These are phyloP conservation scores for Microthyrium microscopicum DNA, from an alignment of 2,329 filamentous ascomycete species.

Conservation along the genomic window DNA sequence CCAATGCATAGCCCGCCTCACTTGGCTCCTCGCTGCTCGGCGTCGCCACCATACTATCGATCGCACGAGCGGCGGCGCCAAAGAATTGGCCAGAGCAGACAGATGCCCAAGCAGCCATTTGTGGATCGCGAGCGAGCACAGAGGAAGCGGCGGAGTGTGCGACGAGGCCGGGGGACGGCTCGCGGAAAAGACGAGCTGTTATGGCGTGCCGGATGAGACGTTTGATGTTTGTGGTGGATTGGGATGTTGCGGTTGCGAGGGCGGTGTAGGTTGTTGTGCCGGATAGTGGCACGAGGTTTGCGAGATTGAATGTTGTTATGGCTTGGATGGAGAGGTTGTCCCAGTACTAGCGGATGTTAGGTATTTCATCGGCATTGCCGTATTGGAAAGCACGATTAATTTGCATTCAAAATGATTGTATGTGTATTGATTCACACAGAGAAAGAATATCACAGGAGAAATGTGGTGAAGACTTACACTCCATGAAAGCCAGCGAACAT, in stretches of 20 bases:
- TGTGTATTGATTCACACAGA: too few species aligned
- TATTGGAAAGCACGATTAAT: too few species aligned
- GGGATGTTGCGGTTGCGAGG: conserved; percentile 14
- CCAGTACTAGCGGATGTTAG: conserved; percentile 6
- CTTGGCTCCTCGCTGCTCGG: conserved; percentile 14
- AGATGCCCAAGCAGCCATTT: conserved; percentile 7
- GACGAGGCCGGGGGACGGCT: conserved; percentile 6
- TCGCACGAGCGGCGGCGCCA: conserved; percentile 2
- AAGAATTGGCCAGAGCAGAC: conserved; percentile 7
- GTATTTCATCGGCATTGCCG: too few species aligned
- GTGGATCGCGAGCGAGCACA: conserved; percentile 1
- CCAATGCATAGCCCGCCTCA: conserved; percentile 15
- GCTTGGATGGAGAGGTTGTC: conserved; percentile 23
- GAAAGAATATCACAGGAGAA: conserved; percentile 2
- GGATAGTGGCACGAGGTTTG: conserved; percentile 32
- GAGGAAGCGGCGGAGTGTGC: conserved; percentile 7
- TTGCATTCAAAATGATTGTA: too few species aligned
- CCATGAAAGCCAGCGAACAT: conserved; percentile 11
- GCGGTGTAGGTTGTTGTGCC: conserved; percentile 25
- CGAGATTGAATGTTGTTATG: conserved; percentile 37
- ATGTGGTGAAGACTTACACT: conserved; percentile 11
- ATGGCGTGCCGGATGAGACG: conserved; percentile 20
- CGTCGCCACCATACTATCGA: conserved; percentile 6
- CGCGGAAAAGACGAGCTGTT: conserved; percentile 20
- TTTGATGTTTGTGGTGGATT: conserved; percentile 15